Conservation (phyloP, 2,329 filamentous ascomycete species). For the Pezicula radicicola region DNA sequence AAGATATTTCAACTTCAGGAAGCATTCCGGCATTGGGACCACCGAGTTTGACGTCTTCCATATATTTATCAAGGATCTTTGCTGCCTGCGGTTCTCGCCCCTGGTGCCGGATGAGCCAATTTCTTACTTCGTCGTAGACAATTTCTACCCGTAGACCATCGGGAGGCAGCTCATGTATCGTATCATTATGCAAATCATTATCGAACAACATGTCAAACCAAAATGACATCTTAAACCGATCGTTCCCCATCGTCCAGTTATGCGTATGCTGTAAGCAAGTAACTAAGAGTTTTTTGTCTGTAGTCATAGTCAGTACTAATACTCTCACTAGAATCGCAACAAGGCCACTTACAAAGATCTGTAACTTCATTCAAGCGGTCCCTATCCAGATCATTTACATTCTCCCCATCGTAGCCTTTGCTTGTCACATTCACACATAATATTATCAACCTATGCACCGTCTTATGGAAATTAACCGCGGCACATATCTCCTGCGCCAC, state of each 20-base stretch:
- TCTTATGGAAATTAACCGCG: conserved; percentile 61
- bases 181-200: conserved; percentile 49
- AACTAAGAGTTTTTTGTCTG: conserved; percentile 65
- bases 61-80: conserved; percentile 52
- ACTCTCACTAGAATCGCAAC: background rate
- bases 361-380: conserved; percentile 59
- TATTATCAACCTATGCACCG: conserved; percentile 63
- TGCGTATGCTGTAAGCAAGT: conserved; percentile 65
- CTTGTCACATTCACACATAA: conserved; percentile 65
- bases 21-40: conserved; percentile 28
- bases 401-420: conserved; percentile 63
- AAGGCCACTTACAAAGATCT: conserved; percentile 52
- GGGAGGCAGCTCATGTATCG: conserved; percentile 44
- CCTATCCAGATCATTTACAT: conserved; percentile 54
- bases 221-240: conserved; percentile 67
- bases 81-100: conserved; percentile 54
- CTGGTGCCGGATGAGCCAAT: conserved; percentile 62
- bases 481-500: conserved; percentile 65
- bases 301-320: background rate
- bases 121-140: conserved; percentile 57
- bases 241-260: conserved; percentile 68
- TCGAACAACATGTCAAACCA: conserved; percentile 66
- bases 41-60: conserved; percentile 26
- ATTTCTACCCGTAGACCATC: conserved; percentile 51
- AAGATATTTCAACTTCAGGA: conserved; percentile 12